These are phyloP conservation scores for Hygrophila difformis DNA, from an alignment of 257 asterid species.

Conservation along the genomic window DNA sequence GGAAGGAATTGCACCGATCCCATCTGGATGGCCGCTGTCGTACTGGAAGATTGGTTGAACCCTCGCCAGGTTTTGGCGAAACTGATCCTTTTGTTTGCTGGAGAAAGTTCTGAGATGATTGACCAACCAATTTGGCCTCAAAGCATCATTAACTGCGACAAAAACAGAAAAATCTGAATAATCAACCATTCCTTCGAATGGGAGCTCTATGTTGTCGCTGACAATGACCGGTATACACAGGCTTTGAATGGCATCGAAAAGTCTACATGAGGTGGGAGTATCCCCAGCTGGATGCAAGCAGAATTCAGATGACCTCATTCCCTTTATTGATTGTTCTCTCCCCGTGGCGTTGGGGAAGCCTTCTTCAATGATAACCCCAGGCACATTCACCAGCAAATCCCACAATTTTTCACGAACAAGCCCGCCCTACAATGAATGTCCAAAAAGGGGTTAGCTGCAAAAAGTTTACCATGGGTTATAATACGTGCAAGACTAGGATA, in stretches of 20 bases:
- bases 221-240: slow-evolving; percentile 87
- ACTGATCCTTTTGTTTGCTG: slow-evolving; percentile 41
- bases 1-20: slow-evolving; percentile 48
- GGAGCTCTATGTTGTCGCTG: slow-evolving; percentile 86
- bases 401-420: slow-evolving; percentile 80
- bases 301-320: slow-evolving; percentile 86
- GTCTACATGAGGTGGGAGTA: slow-evolving; percentile 90
- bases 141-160: slow-evolving; percentile 68
- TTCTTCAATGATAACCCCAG: slow-evolving; percentile 71
- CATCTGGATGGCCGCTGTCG: slow-evolving; percentile 60
- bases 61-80: slow-evolving; percentile 45
- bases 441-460: not conserved
- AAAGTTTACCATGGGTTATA: too few species aligned
- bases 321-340: slow-evolving; percentile 79
- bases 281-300: slow-evolving; percentile 98
- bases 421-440: slow-evolving; percentile 49
- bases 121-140: slow-evolving; percentile 71
- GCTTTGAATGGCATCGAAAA: slow-evolving; percentile 89
- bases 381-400: slow-evolving; percentile 62
- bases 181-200: slow-evolving; percentile 85
- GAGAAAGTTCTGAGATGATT: slow-evolving; percentile 57
- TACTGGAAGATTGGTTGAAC: slow-evolving; percentile 60
- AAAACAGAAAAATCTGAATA: slow-evolving; percentile 69
- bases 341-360: slow-evolving; percentile 96
- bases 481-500: not conserved